Percentiles rank a stretch among this genome's conserved stretches.
phyloP scores from a whole-genome alignment of 169 alveolate genomes.

The Plasmodium vinckei region DNA sequence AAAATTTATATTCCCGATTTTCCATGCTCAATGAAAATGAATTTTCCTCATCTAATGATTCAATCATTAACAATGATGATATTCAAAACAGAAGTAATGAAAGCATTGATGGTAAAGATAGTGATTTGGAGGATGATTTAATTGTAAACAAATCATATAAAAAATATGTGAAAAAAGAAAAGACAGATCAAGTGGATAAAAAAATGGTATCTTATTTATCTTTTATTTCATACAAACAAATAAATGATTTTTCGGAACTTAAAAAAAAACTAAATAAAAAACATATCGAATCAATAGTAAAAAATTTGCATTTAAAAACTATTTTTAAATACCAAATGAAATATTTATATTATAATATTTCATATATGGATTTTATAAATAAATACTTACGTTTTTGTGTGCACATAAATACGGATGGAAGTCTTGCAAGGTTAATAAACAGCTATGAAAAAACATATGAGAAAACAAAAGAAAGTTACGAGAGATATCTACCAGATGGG shows the following conservation, averaged over 20 bases:
- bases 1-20: no score
- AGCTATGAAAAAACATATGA: constrained; percentile 12
- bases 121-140: no score
- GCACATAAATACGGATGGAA: constrained; percentile 31
- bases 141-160: no score
- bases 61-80: no score
- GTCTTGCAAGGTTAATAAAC: constrained; percentile 23
- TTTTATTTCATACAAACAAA: constrained; percentile 2
- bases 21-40: no score
- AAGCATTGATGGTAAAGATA: no score
- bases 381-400: constrained; percentile 43
- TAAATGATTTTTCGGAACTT: constrained; percentile 36
- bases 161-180: no score
- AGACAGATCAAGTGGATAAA: background rate
- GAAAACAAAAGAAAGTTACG: background rate
- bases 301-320: constrained; percentile 20
- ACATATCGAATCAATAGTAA: constrained; percentile 27
- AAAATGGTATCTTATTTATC: background rate
- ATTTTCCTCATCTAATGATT: no score
- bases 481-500: background rate
- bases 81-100: no score
- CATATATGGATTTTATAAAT: constrained; percentile 35
- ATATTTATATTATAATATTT: constrained; percentile 35
- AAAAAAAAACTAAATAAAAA: constrained; percentile 43
- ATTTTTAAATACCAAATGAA: constrained; percentile 45